These are phyloP conservation scores for Debaryomyces tyrocola DNA, from an alignment of 805 yeast species.

Conservation along the genomic window DNA sequence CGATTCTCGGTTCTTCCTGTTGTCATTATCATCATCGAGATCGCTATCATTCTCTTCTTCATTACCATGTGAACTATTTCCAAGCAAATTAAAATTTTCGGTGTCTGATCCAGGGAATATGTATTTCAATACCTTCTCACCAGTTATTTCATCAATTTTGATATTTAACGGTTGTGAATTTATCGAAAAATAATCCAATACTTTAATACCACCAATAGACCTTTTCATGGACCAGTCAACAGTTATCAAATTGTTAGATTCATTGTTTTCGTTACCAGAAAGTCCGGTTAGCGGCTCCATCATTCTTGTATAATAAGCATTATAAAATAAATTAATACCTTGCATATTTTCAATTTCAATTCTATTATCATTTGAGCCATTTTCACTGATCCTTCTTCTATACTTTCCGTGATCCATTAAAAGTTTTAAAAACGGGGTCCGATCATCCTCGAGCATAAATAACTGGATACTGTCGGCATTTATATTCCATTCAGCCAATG, in stretches of 20 bases:
- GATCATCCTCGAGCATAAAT: conserved; percentile 42
- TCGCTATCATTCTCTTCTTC: conserved; percentile 9
- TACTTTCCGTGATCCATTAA: conserved; percentile 35
- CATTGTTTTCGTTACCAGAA: conserved; percentile 3
- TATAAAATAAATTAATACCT: conserved; percentile 33
- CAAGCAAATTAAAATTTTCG: conserved; percentile 1
- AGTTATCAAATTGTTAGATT: conserved; percentile 21
- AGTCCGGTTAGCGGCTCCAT: conserved; percentile 32
- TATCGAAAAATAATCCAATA: conserved; percentile 39
- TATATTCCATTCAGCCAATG: conserved; percentile 34
- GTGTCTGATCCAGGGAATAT: conserved; percentile 24
- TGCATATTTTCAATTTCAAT: conserved; percentile 38
- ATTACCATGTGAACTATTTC: conserved; percentile 1
- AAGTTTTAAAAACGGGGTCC: conserved; percentile 39
- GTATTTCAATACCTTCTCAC: conserved; percentile 36
- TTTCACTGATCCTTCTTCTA: conserved; percentile 34
- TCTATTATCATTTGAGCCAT: conserved; percentile 40
- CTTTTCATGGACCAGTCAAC: conserved; percentile 45
- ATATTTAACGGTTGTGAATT: conserved; percentile 37
- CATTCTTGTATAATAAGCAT: conserved; percentile 31
- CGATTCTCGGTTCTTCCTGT: not conserved
- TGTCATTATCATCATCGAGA: conserved; percentile 1
- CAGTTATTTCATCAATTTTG: conserved; percentile 40
- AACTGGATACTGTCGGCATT: conserved; percentile 40
- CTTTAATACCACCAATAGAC: conserved; percentile 41